Conservation (phyloP, 306 rosid species). For the Comarum palustre region DNA sequence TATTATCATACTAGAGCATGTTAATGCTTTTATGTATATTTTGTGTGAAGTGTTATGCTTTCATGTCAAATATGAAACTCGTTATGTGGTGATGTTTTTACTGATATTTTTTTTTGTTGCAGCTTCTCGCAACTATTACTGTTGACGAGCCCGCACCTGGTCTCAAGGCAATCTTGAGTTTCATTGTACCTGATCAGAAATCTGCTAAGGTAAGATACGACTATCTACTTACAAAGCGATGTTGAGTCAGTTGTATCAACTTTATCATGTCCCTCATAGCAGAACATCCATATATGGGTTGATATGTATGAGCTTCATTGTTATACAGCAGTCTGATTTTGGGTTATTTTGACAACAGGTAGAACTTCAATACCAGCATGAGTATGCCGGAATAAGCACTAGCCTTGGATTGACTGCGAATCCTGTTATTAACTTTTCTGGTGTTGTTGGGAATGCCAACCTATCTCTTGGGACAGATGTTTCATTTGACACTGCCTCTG, state of each 20-base stretch:
- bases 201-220: conserved; percentile 69
- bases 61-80: background rate
- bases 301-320: background rate
- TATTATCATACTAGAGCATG: no score
- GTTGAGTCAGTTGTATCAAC: background rate
- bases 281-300: background rate
- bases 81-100: background rate
- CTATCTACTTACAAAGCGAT: background rate
- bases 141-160: conserved; percentile 93
- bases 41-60: background rate
- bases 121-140: conserved; percentile 81
- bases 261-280: background rate
- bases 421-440: conserved; percentile 81
- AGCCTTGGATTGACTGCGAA: conserved; percentile 87
- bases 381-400: conserved; percentile 86
- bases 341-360: conserved; percentile 44
- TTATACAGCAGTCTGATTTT: background rate
- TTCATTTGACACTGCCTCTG: conserved; percentile 81
- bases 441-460: conserved; percentile 68
- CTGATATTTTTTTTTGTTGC: conserved; percentile 20
- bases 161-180: conserved; percentile 78
- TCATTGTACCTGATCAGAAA: conserved; percentile 78
- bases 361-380: conserved; percentile 86
- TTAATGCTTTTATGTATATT: background rate
- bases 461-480: conserved; percentile 77